Evolutionary conservation across 768 basidiomycete species (phyloP).

Genomic region (Podaxis sp.): DNA sequence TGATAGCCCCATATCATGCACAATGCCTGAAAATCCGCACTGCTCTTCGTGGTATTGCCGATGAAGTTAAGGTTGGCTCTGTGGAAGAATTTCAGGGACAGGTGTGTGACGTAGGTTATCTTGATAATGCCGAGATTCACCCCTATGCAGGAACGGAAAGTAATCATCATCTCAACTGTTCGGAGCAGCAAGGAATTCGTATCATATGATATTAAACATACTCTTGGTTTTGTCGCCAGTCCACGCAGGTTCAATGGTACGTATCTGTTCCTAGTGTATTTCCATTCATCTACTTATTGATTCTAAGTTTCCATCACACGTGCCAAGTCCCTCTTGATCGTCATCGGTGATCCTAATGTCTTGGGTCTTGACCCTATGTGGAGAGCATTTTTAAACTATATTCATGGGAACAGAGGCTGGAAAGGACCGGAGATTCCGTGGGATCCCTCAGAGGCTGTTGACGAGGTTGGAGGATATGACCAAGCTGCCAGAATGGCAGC

Average conservation of each 20-base stretch:
- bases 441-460: conserved; percentile 40
- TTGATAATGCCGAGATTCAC: conserved; percentile 21
- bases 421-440: conserved; percentile 47
- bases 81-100: conserved; percentile 71
- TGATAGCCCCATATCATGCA: conserved; percentile 63
- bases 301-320: conserved; percentile 57
- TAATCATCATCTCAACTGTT: conserved; percentile 60
- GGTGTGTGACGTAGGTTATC: conserved; percentile 26
- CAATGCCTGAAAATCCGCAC: conserved; percentile 50
- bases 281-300: background rate
- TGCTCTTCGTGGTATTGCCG: conserved; percentile 30
- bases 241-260: conserved; percentile 60
- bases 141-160: conserved; percentile 43
- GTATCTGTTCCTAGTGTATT: conserved; percentile 15
- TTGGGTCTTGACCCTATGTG: conserved; percentile 63
- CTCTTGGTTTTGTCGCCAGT: conserved; percentile 58
- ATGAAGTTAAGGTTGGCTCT: conserved; percentile 56
- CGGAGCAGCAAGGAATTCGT: conserved; percentile 53
- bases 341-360: conserved; percentile 58
- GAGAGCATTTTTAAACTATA: conserved; percentile 58
- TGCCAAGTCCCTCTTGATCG: conserved; percentile 56
- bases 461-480: conserved; percentile 40
- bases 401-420: conserved; percentile 55
- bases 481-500: conserved; percentile 28
- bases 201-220: conserved; percentile 52